Evolutionary conservation across 768 basidiomycete species (phyloP).

Genomic region (Butyriboletus loyo): DNA sequence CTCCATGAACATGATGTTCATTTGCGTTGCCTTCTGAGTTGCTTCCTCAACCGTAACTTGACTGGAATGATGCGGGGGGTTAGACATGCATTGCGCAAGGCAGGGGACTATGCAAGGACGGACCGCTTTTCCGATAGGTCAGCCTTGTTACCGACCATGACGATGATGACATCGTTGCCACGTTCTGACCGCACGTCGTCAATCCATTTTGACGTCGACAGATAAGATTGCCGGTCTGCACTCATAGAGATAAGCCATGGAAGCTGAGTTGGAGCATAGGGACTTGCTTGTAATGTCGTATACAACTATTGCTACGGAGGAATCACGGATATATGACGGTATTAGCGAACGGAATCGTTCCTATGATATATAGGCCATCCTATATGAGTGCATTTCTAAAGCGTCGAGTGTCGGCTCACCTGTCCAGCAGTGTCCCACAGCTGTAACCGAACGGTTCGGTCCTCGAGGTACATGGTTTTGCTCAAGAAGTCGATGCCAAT

Average conservation of each 20-base stretch:
- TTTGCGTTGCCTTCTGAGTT: conserved; percentile 82
- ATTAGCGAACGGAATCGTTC: conserved; percentile 97
- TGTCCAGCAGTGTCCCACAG: conserved; percentile 99
- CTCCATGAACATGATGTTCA: conserved; percentile 98
- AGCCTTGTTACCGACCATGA: conserved; percentile 98
- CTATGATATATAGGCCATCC: conserved; percentile 36
- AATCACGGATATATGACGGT: conserved; percentile 98
- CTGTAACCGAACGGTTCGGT: conserved; percentile 95
- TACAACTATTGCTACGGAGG: conserved; percentile 97
- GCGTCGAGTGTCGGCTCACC: conserved; percentile 39
- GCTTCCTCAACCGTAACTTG: conserved; percentile 99
- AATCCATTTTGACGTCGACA: conserved; percentile 99
- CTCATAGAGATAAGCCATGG: conserved; percentile 1
- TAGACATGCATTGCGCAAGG: conserved; percentile 1
- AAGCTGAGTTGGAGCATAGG: background rate
- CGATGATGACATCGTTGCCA: conserved; percentile 97
- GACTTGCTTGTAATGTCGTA: conserved; percentile 96
- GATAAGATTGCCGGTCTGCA: conserved; percentile 93
- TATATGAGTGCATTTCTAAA: conserved; percentile 1
- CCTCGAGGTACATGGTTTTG: conserved; percentile 99
- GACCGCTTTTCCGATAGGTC: conserved; percentile 98
- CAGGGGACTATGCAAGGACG: conserved; percentile 23
- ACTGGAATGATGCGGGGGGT: conserved; percentile 41
- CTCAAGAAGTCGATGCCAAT: conserved; percentile 99
- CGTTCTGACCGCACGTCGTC: conserved; percentile 97